Conservation (phyloP, 176 grass and related monocot species). For the Dendrocalamus sinicus region DNA sequence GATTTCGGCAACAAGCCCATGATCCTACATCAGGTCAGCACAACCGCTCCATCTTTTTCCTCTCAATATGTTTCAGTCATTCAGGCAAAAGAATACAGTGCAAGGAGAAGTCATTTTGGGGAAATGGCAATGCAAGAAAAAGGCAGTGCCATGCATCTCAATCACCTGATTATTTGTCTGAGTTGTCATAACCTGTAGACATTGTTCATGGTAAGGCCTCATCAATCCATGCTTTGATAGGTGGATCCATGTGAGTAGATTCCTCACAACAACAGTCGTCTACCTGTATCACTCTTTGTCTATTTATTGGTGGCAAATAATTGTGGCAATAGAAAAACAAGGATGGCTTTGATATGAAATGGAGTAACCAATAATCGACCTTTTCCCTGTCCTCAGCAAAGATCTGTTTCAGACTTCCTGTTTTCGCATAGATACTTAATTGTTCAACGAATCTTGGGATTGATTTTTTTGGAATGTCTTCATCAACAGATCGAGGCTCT, state of each 20-base stretch:
- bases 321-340: background rate
- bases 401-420: background rate
- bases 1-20: conserved; percentile 97
- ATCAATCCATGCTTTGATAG: background rate
- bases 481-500: conserved; percentile 75
- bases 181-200: conserved; percentile 16
- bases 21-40: conserved; percentile 89
- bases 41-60: conserved; percentile 3
- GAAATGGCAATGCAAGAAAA: conserved; percentile 1
- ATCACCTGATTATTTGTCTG: background rate
- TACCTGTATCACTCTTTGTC: background rate
- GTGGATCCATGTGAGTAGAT: conserved; percentile 52
- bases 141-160: background rate
- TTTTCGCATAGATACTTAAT: background rate
- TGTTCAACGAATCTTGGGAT: background rate
- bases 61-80: background rate
- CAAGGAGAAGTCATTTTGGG: background rate
- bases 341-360: conserved; percentile 16
- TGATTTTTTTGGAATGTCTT: conserved; percentile 28
- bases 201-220: conserved; percentile 20
- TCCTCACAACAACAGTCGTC: background rate
- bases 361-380: background rate
- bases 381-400: background rate
- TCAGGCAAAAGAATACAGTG: background rate
- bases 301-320: conserved; percentile 16